phyloP scores from a whole-genome alignment of 2,329 filamentous ascomycete species.

The Colletotrichum lini region DNA sequence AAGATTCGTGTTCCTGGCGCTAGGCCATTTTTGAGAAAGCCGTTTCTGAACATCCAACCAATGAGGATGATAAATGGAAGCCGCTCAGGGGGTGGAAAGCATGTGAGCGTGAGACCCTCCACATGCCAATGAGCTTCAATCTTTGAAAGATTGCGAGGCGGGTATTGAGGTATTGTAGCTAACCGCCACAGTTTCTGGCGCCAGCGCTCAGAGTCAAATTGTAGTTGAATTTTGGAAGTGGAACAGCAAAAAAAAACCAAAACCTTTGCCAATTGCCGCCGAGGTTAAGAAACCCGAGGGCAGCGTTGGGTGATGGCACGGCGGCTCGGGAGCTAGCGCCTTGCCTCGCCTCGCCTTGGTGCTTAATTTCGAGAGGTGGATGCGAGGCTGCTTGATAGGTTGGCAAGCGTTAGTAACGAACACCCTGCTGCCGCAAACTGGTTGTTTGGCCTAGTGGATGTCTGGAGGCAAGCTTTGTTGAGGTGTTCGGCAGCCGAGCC shows the following conservation, averaged over 20 bases:
- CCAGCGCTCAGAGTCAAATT: constrained; percentile 14
- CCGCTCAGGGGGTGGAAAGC: constrained; percentile 19
- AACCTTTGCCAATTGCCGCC: neutral
- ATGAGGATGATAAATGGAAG: constrained; percentile 6
- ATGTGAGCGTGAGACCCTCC: constrained; percentile 13
- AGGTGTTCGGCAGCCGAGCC: neutral
- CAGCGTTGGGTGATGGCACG: neutral
- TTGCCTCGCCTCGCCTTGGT: constrained; percentile 33
- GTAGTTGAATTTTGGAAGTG: neutral
- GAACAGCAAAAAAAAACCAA: constrained; percentile 11
- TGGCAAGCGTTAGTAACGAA: neutral
- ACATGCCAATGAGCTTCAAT: constrained; percentile 9
- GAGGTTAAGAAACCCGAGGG: neutral
- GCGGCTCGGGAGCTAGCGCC: constrained; percentile 6
- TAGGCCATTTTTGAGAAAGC: constrained; percentile 6
- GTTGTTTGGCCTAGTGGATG: constrained; percentile 1
- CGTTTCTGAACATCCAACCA: constrained; percentile 1
- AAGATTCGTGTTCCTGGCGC: constrained; percentile 22
- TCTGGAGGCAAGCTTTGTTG: neutral
- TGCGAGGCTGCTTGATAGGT: neutral
- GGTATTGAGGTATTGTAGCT: constrained; percentile 2
- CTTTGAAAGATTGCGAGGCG: too few species aligned
- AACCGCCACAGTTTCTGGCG: constrained; percentile 1
- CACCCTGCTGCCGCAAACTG: constrained; percentile 2
- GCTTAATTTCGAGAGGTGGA: constrained; percentile 5